Evolutionary conservation across 495 filamentous ascomycete species (phyloP).

Genomic region (Aspergillus olivimuriae): DNA sequence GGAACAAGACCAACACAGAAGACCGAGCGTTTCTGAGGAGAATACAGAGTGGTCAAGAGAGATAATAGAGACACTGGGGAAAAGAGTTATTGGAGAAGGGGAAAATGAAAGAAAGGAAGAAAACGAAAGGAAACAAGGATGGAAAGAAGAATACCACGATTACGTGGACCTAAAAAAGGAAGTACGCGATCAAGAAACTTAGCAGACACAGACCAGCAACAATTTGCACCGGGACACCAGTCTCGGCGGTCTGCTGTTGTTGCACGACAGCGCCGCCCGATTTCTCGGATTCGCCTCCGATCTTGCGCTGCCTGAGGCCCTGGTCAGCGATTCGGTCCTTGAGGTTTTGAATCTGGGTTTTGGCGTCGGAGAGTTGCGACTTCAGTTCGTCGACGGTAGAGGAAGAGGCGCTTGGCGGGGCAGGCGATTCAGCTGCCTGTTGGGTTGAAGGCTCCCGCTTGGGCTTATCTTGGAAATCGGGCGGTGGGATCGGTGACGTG

Average conservation of each 20-base stretch:
- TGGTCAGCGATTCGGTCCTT: constrained; percentile 64
- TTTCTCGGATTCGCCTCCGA: constrained; percentile 35
- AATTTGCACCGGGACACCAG: constrained; percentile 81
- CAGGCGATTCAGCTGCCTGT: constrained; percentile 17
- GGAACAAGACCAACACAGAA: constrained; percentile 9
- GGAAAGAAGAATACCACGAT: not conserved
- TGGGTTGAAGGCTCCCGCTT: constrained; percentile 33
- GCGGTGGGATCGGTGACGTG: constrained; percentile 32
- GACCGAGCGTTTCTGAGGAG: constrained; percentile 18
- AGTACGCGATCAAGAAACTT: constrained; percentile 87
- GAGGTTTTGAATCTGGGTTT: constrained; percentile 64
- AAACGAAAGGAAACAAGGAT: constrained; percentile 17
- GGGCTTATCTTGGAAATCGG: constrained; percentile 38
- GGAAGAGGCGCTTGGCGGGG: constrained; percentile 27
- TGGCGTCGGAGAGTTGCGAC: constrained; percentile 65
- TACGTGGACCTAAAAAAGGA: constrained; percentile 68
- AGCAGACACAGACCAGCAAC: constrained; percentile 78
- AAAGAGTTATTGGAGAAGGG: not conserved
- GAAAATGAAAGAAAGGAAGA: constrained; percentile 14
- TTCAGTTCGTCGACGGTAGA: constrained; percentile 60
- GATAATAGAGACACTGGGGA: constrained; percentile 9
- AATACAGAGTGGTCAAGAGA: constrained; percentile 18
- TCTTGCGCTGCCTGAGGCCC: constrained; percentile 64
- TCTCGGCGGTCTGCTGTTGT: constrained; percentile 45
- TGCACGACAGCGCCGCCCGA: constrained; percentile 35